phyloP scores from a whole-genome alignment of 352 stramenopile species.

The Pythium coloratum region DNA sequence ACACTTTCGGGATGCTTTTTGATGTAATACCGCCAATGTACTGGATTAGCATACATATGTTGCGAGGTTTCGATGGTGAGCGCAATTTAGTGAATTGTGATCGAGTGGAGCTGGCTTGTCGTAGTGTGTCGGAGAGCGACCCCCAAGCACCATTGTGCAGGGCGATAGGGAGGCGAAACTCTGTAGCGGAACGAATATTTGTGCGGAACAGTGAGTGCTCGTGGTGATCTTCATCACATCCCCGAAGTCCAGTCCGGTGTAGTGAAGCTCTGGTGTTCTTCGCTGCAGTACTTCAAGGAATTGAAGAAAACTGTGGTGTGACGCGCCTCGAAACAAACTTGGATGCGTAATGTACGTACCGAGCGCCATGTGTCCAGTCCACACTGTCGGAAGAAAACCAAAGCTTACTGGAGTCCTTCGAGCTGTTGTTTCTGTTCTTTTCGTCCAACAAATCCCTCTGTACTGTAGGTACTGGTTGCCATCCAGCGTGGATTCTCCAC shows the following conservation, averaged over 20 bases:
- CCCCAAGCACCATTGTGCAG: neutral
- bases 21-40: neutral
- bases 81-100: neutral
- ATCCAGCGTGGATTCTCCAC: no score
- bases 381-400: neutral
- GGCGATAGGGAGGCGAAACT: neutral
- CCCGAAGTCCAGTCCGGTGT: neutral
- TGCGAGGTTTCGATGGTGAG: no score
- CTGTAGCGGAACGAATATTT: neutral
- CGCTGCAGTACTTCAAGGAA: neutral
- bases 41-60: neutral
- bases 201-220: neutral
- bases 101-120: neutral
- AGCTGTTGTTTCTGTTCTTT: no score
- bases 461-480: no score
- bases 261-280: neutral
- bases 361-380: neutral
- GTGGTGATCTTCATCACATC: no score
- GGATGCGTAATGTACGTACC: neutral
- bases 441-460: no score
- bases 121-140: neutral
- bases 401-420: no score
- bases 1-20: neutral
- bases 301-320: neutral
- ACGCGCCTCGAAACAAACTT: neutral